Conservation (phyloP, 2,329 filamentous ascomycete species). For the Verticillium dahliae region DNA sequence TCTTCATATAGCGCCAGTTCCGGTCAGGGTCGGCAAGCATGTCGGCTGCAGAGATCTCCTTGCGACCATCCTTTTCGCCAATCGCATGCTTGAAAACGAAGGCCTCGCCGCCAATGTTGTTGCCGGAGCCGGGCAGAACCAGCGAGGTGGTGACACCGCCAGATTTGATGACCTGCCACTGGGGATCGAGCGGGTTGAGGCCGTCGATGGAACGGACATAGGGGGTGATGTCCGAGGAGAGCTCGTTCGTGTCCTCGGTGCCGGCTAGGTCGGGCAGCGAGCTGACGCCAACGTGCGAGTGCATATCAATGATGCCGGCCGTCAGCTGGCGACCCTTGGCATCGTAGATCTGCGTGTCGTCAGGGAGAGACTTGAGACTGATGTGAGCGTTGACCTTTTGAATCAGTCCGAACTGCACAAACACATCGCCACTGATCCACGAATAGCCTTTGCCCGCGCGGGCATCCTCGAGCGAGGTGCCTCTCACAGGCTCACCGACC, state of each 20-base stretch:
- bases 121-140: slow-evolving; percentile 61
- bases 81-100: slow-evolving; percentile 64
- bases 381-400: slow-evolving; percentile 42
- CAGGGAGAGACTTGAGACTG: slow-evolving; percentile 30
- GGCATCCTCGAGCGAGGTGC: slow-evolving; percentile 46
- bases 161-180: slow-evolving; percentile 64
- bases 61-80: slow-evolving; percentile 50
- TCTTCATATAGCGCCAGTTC: slow-evolving; percentile 67
- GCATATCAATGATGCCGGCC: slow-evolving; percentile 65
- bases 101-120: slow-evolving; percentile 67
- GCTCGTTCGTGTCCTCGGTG: slow-evolving; percentile 56
- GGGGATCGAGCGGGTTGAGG: slow-evolving; percentile 55
- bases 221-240: slow-evolving; percentile 57
- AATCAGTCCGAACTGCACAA: slow-evolving; percentile 56
- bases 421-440: slow-evolving; percentile 56
- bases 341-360: slow-evolving; percentile 45
- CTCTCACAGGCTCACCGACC: slow-evolving; percentile 53
- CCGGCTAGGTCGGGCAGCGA: slow-evolving; percentile 48
- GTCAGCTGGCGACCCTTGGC: slow-evolving; percentile 57
- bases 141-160: slow-evolving; percentile 66
- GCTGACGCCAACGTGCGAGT: slow-evolving; percentile 58
- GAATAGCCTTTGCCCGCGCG: slow-evolving; percentile 51
- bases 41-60: slow-evolving; percentile 56
- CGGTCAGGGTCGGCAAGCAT: slow-evolving; percentile 61
- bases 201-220: slow-evolving; percentile 63